These are phyloP conservation scores for Boletus sp. DNA, from an alignment of 768 basidiomycete species.

Conservation along the genomic window DNA sequence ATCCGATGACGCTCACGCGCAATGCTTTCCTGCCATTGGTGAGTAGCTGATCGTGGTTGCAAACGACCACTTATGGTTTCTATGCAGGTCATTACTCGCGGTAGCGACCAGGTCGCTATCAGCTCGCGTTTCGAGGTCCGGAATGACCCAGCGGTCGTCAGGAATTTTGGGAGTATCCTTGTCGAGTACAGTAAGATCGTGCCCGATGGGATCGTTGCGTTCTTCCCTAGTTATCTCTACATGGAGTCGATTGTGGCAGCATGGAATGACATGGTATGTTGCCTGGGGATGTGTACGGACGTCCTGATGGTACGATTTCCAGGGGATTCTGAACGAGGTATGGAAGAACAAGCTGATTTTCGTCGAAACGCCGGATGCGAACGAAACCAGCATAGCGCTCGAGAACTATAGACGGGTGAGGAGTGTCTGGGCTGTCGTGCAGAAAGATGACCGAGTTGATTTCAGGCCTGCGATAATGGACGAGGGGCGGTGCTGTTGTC, in stretches of 20 bases:
- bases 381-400: slow-evolving; percentile 95
- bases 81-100: slow-evolving; percentile 88
- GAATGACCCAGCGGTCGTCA: slow-evolving; percentile 97
- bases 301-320: slow-evolving; percentile 6
- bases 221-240: slow-evolving; percentile 98
- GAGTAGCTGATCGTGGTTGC: slow-evolving; percentile 21
- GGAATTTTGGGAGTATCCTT: slow-evolving; percentile 97
- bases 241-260: slow-evolving; percentile 99
- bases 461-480: slow-evolving; percentile 95
- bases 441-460: background rate
- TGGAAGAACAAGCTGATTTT: slow-evolving; percentile 99
- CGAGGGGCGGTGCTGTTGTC: slow-evolving; percentile 94
- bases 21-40: slow-evolving; percentile 96
- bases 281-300: background rate
- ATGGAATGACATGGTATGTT: slow-evolving; percentile 99
- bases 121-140: slow-evolving; percentile 98
- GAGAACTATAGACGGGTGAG: slow-evolving; percentile 93
- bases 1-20: slow-evolving; percentile 95
- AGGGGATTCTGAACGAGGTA: slow-evolving; percentile 99
- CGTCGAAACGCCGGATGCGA: slow-evolving; percentile 98
- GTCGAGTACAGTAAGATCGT: slow-evolving; percentile 98
- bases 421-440: background rate
- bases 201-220: slow-evolving; percentile 97
- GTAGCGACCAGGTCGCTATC: slow-evolving; percentile 97
- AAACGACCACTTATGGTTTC: background rate